These are phyloP conservation scores for Bacidia gigantensis DNA, from an alignment of 495 filamentous ascomycete species.

Conservation along the genomic window DNA sequence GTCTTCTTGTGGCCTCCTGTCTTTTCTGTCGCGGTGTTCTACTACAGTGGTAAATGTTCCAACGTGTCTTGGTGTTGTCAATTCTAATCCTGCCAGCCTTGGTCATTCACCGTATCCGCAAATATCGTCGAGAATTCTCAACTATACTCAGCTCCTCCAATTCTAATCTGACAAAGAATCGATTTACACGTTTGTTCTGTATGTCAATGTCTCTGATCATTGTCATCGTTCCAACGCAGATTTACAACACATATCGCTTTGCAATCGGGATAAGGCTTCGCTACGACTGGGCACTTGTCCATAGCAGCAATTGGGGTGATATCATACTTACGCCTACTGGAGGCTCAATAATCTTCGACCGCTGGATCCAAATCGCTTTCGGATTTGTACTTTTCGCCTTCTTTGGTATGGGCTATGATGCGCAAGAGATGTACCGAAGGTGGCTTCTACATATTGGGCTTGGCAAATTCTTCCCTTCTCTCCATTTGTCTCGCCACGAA, in stretches of 20 bases:
- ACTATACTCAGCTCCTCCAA: conserved; percentile 38
- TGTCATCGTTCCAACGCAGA: conserved; percentile 47
- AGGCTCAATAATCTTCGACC: conserved; percentile 42
- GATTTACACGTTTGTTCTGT: conserved; percentile 66
- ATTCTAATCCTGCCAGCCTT: conserved; percentile 30
- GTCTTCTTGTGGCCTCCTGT: conserved; percentile 53
- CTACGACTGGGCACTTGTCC: conserved; percentile 42
- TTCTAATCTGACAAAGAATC: conserved; percentile 45
- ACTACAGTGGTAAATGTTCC: conserved; percentile 50
- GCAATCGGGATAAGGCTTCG: conserved; percentile 25
- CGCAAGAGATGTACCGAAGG: conserved; percentile 53
- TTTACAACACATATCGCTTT: conserved; percentile 47
- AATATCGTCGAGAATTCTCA: conserved; percentile 49
- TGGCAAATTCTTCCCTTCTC: conserved; percentile 31
- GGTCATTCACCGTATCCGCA: conserved; percentile 51
- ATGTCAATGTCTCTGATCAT: conserved; percentile 56
- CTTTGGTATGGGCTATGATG: conserved; percentile 73
- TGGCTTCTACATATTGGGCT: conserved; percentile 38
- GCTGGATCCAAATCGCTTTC: conserved; percentile 51
- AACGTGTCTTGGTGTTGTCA: conserved; percentile 4
- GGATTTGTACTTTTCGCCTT: conserved; percentile 54
- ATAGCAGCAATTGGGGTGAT: conserved; percentile 41
- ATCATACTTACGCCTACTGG: conserved; percentile 49
- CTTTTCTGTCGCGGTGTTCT: conserved; percentile 45
- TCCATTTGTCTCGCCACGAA: not conserved